These are phyloP conservation scores for Leishmania aethiopica DNA, from an alignment of 208 protist species.

Conservation along the genomic window DNA sequence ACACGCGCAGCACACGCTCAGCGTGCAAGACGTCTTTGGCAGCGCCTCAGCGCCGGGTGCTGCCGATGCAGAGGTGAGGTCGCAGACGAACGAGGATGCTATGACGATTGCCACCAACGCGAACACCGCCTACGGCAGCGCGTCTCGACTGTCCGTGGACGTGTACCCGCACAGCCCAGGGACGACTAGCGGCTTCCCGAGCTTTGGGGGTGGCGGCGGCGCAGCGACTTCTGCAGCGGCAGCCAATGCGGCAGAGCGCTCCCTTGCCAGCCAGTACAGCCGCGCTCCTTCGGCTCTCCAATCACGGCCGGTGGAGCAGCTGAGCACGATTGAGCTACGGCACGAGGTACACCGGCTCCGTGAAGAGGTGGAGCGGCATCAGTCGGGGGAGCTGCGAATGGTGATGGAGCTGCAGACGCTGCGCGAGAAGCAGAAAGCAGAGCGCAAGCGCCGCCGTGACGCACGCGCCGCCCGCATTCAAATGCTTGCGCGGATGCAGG, in stretches of 20 bases:
- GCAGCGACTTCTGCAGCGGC: background rate
- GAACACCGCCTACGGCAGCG: background rate
- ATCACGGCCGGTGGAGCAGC: slow-evolving; percentile 30
- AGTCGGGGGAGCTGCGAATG: slow-evolving; percentile 46
- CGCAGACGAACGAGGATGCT: slow-evolving; percentile 10
- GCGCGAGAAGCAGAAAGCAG: slow-evolving; percentile 44
- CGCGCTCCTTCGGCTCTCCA: slow-evolving; percentile 9
- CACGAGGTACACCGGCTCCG: slow-evolving; percentile 38
- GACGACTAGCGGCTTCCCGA: background rate
- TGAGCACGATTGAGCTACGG: slow-evolving; percentile 36
- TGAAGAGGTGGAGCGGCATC: slow-evolving; percentile 36
- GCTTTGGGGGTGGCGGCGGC: background rate
- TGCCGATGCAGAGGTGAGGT: slow-evolving; percentile 7
- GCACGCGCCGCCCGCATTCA: slow-evolving; percentile 31
- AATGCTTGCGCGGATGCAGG: slow-evolving; percentile 49
- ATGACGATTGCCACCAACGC: background rate
- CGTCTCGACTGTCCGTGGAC: slow-evolving; percentile 10
- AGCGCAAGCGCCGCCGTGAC: slow-evolving; percentile 40
- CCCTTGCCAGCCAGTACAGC: slow-evolving; percentile 2
- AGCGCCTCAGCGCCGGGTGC: background rate
- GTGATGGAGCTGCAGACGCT: slow-evolving; percentile 42
- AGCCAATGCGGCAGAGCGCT: background rate
- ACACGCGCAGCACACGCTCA: background rate
- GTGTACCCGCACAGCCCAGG: background rate
- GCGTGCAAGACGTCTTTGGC: background rate